Conservation (phyloP, 1,139 yeast genomes). For the Maudiozyma humilis region DNA sequence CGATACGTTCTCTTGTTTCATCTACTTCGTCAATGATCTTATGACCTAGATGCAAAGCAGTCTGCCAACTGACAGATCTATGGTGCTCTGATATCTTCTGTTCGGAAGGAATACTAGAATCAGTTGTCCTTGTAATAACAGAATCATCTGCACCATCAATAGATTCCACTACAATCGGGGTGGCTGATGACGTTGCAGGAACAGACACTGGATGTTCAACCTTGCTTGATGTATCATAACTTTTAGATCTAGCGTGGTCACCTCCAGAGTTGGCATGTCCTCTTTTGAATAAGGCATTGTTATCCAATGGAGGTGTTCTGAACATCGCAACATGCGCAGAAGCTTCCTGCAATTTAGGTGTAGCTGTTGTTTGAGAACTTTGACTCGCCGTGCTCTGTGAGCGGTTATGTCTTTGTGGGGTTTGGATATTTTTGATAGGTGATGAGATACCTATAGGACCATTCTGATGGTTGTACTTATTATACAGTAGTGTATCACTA, state of each 20-base stretch:
- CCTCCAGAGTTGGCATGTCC: neutral
- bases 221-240: neutral
- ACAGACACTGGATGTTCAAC: neutral
- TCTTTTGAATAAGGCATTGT: constrained; percentile 6
- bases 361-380: constrained; percentile 4
- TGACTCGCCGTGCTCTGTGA: constrained; percentile 3
- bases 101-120: neutral
- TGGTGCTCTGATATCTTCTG: constrained; percentile 1
- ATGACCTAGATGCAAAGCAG: constrained; percentile 2
- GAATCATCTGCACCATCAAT: neutral
- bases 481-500: constrained; percentile 23
- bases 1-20: neutral
- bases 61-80: constrained; percentile 9
- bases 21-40: constrained; percentile 1
- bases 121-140: neutral
- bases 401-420: neutral
- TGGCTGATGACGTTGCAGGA: neutral
- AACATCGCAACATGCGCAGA: constrained; percentile 17
- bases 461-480: neutral
- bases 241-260: neutral
- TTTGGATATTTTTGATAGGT: neutral
- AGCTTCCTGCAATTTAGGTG: neutral
- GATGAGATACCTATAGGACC: neutral
- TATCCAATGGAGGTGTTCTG: constrained; percentile 25
- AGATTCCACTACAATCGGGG: neutral